Conservation (phyloP, 768 basidiomycete genomes). For the Rickenella mellea region DNA sequence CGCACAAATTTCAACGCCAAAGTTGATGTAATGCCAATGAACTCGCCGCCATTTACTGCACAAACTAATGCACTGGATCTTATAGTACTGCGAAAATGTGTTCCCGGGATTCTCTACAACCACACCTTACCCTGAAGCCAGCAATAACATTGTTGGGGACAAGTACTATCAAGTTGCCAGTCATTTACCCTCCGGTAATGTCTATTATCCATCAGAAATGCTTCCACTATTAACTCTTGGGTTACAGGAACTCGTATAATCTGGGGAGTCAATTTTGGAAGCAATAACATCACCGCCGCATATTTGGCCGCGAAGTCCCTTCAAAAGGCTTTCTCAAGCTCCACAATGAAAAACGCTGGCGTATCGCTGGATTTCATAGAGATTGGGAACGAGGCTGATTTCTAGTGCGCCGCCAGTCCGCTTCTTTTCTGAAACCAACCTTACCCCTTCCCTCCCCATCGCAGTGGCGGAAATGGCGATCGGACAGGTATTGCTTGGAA, state of each 20-base stretch:
- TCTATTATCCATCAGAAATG: too few relatives aligned
- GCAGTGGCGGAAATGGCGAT: conserved; percentile 35
- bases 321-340: conserved; percentile 35
- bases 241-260: conserved; percentile 54
- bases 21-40: conserved; percentile 29
- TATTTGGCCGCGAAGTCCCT: conserved; percentile 40
- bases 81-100: conserved; percentile 33
- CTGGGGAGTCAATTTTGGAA: conserved; percentile 62
- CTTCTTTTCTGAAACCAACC: too few relatives aligned
- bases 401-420: conserved; percentile 40
- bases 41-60: neutral
- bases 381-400: conserved; percentile 54
- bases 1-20: conserved; percentile 44
- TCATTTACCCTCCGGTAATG: conserved; percentile 44
- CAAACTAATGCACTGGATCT: neutral
- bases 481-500: conserved; percentile 27
- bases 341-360: conserved; percentile 25
- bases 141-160: conserved; percentile 47
- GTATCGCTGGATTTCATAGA: conserved; percentile 49
- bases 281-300: conserved; percentile 38
- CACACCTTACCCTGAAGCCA: conserved; percentile 61
- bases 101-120: conserved; percentile 40
- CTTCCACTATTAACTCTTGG: too few relatives aligned
- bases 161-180: conserved; percentile 43
- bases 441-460: too few relatives aligned